Conservation (phyloP, 179 eudicot species). For the Monotropa hypopitys region DNA sequence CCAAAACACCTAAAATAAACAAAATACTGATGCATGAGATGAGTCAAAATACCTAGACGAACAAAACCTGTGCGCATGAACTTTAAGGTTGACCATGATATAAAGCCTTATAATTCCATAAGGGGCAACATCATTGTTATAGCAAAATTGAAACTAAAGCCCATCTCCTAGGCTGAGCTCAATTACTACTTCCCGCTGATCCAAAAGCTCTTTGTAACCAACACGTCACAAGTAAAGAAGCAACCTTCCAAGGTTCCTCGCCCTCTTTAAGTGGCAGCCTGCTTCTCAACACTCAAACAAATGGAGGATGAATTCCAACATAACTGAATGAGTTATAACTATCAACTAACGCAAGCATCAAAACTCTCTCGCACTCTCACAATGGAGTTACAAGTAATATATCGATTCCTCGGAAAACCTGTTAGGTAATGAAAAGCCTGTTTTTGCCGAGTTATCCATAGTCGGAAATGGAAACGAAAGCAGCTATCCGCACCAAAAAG, state of each 20-base stretch:
- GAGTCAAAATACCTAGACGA: constrained; percentile 1
- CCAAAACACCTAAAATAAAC: neutral
- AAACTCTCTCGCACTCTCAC: neutral
- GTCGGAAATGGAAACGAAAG: neutral
- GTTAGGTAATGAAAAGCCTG: neutral
- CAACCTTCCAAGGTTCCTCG: neutral
- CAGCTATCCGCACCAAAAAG: neutral
- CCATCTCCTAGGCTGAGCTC: neutral
- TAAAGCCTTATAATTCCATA: neutral
- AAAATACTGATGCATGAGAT: neutral
- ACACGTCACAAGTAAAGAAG: neutral
- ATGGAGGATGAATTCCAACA: neutral
- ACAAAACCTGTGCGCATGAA: neutral
- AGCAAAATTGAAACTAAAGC: neutral
- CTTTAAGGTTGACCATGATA: neutral
- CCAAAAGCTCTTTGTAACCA: neutral
- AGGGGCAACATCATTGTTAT: neutral
- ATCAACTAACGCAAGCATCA: neutral
- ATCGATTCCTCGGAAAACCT: neutral
- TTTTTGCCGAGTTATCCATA: neutral
- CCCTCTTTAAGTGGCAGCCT: neutral
- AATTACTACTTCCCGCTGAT: neutral
- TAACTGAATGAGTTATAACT: neutral
- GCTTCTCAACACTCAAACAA: neutral
- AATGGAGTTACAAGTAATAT: neutral